Evolutionary conservation across 2,329 filamentous ascomycete genomes (phyloP), one percentile per base, ranked within the genome.

Genomic region (Stagonosporopsis vannaccii): DNA sequence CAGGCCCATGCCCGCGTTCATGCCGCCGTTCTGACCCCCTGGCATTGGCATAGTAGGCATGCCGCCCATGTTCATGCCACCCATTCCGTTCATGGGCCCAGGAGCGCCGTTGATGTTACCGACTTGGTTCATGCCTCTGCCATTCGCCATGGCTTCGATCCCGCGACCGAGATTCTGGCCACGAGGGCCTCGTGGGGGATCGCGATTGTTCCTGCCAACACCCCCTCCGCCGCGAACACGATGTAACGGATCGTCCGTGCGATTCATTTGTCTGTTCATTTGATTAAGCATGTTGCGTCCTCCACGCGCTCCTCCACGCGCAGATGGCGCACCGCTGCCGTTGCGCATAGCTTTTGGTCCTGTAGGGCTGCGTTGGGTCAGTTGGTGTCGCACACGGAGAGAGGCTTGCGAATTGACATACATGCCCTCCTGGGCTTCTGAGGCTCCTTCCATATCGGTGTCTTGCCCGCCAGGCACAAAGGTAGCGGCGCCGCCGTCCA

Each of bases 341-440:
- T 90, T 91, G 70, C 95, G 90, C 92, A 98, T 97, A 30, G 93
- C 92, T 75, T 93, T 95, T 17, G 95, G 95, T 53, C 94, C 95
- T 47, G 92, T 98, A 9, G 95, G 95, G 71, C 94, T 97, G 69
- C n/a, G n/a, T 25, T 17, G n/a, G 51, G 62, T 74, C 60, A 73
- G 71, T 36, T 4, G 26, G 7, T 49, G 55, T 44, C 22, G 35
- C 41, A 37, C 39, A 25, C 19, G 46, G 45, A 30, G 17, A 25
- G 32, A 50, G 32, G 25, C n/a, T 59, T 35, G 12, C 15, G 30
- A 8, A 9, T 11, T n/a, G 40, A 74, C 78, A 52, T 79, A 81
- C 79, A 79, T 78, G 66, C 62, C 73, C 48, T 81, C 80, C 28
- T 59, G 70, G 68, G 70, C 62, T 54, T 81, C 79, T 41, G 74